Evolutionary conservation across 2,329 filamentous ascomycete genomes (phyloP).

Genomic region (Colletotrichum tabaci): DNA sequence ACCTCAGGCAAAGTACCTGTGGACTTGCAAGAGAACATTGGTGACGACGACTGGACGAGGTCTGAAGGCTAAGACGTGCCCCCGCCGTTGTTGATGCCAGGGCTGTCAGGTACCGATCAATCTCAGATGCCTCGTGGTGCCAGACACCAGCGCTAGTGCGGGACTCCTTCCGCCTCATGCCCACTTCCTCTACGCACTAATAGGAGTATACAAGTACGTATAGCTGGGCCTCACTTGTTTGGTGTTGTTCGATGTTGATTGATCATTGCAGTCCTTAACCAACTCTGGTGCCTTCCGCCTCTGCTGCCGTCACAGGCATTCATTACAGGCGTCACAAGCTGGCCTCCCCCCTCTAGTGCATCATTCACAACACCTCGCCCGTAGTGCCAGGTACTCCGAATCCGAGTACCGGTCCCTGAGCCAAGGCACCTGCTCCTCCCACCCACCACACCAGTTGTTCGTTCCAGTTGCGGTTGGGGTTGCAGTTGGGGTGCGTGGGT

Average conservation of each 20-base stretch:
- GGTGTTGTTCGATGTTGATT: not conserved
- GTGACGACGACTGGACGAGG: not conserved
- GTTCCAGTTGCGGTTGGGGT: not conserved
- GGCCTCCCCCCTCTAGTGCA: not conserved
- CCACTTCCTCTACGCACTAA: not conserved
- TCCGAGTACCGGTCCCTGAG: not conserved
- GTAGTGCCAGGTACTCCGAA: not conserved
- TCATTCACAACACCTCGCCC: not conserved
- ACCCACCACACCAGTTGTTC: conserved; percentile 33
- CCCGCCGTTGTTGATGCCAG: conserved; percentile 3
- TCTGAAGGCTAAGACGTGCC: not conserved
- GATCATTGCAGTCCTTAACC: not conserved
- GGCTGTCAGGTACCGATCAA: conserved; percentile 24
- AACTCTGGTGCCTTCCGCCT: not conserved
- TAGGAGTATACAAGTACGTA: too few relatives aligned
- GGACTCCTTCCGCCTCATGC: conserved; percentile 6
- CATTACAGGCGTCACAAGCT: not conserved
- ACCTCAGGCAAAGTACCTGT: conserved; percentile 2
- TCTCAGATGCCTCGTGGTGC: conserved; percentile 10
- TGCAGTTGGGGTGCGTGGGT: conserved; percentile 20
- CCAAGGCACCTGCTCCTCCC: conserved; percentile 9
- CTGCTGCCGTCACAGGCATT: not conserved
- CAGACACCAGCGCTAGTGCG: conserved; percentile 15
- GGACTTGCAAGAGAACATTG: not conserved
- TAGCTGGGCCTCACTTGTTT: too few relatives aligned